Base-by-base conservation (phyloP, 768 basidiomycete genomes). In the Pulveroboletus ravenelii region DNA sequence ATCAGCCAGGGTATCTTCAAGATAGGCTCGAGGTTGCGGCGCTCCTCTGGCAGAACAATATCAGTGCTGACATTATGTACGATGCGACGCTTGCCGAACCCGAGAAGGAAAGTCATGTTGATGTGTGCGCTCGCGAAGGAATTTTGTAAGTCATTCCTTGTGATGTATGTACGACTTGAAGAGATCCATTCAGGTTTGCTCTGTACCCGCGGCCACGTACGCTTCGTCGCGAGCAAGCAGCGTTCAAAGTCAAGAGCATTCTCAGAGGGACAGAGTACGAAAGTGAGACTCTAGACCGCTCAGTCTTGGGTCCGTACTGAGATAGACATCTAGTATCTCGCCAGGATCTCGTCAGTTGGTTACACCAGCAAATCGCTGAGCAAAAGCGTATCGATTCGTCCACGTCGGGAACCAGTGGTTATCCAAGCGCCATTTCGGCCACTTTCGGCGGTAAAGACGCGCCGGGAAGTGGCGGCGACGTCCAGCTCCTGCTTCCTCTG, bases 61-160 rank as follows among this genome's bases (percentile, higher is more conserved):
- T 92, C 63, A 90, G 88, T 56, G 85, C 89, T 0, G 90, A 93
- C 66, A 71, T 93, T 47, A 89, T 92, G 86, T 93, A 93, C 59
- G 90, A 93, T 53, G 77, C 79, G 2, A 85, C 81, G 12, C 62
- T 91, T 36, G 72, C 74, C 6, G 82, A 84, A 48, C 63, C 70
- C 5, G 84, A 85, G 43, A 78, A 80, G 50, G 85, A 88, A 67
- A 80, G 77, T 46, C 75, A 85, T 56, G 66, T 81, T 20, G 87
- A 87, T 41, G 67, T 78, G 23, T 92, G 89, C 61, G 70, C 71
- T n/a, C 70, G 82, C n/a, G 89, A 93, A 65, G 90, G 90, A 10
- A 90, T 93, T 36, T 59, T 92, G 90, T 91, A 57, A 49, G 82
- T 71, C 1, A n/a, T 38, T 15, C 20, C 49, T 49, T 10, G 10